These are phyloP conservation scores for Colletotrichum lini DNA, from an alignment of 2,329 filamentous ascomycete species.

Conservation along the genomic window DNA sequence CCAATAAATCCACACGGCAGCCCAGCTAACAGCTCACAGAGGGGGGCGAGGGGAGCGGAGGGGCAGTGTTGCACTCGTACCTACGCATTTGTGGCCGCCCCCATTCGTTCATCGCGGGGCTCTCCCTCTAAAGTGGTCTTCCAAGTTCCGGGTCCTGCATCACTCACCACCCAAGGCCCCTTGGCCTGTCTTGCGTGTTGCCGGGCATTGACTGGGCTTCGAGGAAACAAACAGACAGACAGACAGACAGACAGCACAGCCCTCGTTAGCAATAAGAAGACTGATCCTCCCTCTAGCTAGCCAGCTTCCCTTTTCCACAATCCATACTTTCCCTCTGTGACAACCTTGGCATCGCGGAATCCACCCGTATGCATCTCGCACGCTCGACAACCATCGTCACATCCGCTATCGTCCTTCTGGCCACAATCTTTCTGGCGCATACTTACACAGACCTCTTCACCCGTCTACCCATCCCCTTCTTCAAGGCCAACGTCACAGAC, in stretches of 20 bases:
- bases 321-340: background rate
- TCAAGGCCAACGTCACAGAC: conserved; percentile 17
- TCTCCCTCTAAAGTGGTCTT: background rate
- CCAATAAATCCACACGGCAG: conserved; percentile 20
- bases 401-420: conserved; percentile 44
- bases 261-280: conserved; percentile 23
- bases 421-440: conserved; percentile 43
- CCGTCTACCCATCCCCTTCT: conserved; percentile 20
- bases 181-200: background rate
- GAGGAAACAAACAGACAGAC: background rate
- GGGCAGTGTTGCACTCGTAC: conserved; percentile 30
- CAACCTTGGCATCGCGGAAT: conserved; percentile 15
- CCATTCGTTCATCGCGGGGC: conserved; percentile 29
- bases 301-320: background rate
- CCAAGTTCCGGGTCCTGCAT: conserved; percentile 11
- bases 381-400: conserved; percentile 36
- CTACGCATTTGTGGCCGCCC: background rate
- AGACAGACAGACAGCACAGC: background rate
- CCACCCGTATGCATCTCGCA: conserved; percentile 36
- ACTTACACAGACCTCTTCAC: conserved; percentile 43
- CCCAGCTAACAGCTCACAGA: background rate
- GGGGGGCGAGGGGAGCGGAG: conserved; percentile 16
- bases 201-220: background rate
- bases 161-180: background rate
- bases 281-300: background rate